Base-by-base conservation (phyloP, 257 asterid genomes). In the Schizonepeta tenuifolia region DNA sequence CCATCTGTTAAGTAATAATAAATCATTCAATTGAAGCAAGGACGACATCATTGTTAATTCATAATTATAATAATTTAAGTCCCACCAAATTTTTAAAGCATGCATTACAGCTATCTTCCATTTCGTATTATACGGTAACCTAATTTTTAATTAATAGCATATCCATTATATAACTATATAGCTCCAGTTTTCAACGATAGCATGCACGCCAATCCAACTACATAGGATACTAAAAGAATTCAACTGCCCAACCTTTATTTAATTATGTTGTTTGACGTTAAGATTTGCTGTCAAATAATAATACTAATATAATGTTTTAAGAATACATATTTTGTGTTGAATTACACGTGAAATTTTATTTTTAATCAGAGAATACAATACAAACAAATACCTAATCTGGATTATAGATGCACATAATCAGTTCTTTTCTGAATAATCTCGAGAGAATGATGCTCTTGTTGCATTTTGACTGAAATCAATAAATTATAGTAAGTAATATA, bases 41-140 rank as follows among this genome's bases (percentile, higher is more conserved):
- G 63, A 49, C 50, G 38, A 20, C 8, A 68, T 68, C 64, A 68
- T 68, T 59, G 40, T 60, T 6, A 0, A 13, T 31, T 18, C 31
- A 53, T 60, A 47, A 61, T 47, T 20, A 71, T 60, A 49, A 35
- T 72, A 51, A 62, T 62, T 35, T 22, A 63, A 72, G 17, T 43
- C 38, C 57, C 75, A 70, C 67, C 67, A 38, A 59, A 31, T 50
- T 47, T 14, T 20, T 72, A 47, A 36, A 50, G 70, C 70, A 46
- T 18, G 70, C 70, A 60, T 18, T 72, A 73, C 77, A 73, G 65
- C 71, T 73, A 72, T 72, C 46, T 33, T 49, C 70, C 76, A 72
- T 60, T 33, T 67, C 0, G 43, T 18, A 38, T 62, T 31, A 31
- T 5, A 2, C 35, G 5, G 3, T 47, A 49, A 21, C 14, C 28